A percentile compares a stretch with the other conserved stretches of the same genome.
Evolutionary conservation across 148 eudicot genomes (phyloP).

Genomic region (Rhododendron kiyosumense): DNA sequence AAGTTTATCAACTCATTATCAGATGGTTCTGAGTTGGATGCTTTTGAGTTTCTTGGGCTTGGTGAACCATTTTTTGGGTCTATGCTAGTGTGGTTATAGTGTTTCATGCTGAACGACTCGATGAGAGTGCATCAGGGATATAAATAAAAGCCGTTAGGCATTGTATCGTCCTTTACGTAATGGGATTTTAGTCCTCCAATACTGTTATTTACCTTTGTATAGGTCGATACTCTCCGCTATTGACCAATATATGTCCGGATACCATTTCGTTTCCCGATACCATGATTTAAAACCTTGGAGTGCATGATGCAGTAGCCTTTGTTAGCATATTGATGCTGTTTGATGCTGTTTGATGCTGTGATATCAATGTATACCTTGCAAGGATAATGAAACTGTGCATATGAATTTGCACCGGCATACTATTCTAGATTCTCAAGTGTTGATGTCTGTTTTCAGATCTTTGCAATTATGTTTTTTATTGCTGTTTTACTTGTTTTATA

Average conservation of each 20-base stretch:
- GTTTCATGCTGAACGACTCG: background rate
- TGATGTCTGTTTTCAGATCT: background rate
- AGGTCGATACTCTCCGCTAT: background rate
- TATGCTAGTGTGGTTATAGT: background rate
- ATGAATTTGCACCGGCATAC: background rate
- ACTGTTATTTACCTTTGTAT: background rate
- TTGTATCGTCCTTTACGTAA: too few species aligned
- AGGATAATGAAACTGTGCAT: background rate
- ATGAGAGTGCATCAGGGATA: background rate
- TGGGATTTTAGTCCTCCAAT: background rate
- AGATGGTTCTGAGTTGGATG: background rate
- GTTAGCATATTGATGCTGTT: background rate
- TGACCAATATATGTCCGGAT: background rate
- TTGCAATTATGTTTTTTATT: background rate
- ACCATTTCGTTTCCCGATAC: background rate
- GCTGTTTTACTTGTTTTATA: constrained; percentile 1
- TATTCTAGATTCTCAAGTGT: background rate
- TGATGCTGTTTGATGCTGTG: background rate
- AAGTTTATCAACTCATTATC: background rate
- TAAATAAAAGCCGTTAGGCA: background rate
- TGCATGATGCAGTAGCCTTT: background rate
- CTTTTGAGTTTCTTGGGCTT: background rate
- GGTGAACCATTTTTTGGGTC: background rate
- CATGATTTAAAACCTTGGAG: background rate
- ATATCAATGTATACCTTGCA: background rate